phyloP scores from a whole-genome alignment of 1,139 yeast species.

The Geotrichum restrictum region DNA sequence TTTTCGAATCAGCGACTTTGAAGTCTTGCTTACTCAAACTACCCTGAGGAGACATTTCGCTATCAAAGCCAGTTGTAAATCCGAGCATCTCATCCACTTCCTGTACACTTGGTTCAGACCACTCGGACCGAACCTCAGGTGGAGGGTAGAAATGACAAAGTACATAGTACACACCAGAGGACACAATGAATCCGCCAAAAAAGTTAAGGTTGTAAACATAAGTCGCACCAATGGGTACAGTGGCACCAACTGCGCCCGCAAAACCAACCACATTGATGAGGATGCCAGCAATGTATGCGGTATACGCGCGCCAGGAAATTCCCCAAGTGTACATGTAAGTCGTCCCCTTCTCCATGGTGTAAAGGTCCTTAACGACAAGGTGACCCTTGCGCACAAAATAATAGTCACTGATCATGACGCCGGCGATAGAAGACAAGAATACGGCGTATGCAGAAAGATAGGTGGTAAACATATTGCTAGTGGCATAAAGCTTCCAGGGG shows the following conservation, averaged over 20 bases:
- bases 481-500: conserved; percentile 81
- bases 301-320: conserved; percentile 63
- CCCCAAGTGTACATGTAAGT: conserved; percentile 63
- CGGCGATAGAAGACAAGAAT: conserved; percentile 81
- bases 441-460: conserved; percentile 83
- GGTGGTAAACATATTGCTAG: conserved; percentile 74
- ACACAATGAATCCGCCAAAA: conserved; percentile 65
- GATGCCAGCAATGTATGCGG: conserved; percentile 43
- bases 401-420: conserved; percentile 75
- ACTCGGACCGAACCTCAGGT: conserved; percentile 53
- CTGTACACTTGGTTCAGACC: conserved; percentile 58
- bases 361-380: conserved; percentile 61
- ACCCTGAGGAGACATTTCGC: not conserved
- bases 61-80: conserved; percentile 4
- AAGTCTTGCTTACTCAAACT: not conserved
- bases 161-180: conserved; percentile 50
- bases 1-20: not conserved
- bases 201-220: conserved; percentile 68
- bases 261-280: conserved; percentile 84
- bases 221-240: conserved; percentile 77
- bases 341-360: conserved; percentile 46
- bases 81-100: conserved; percentile 42
- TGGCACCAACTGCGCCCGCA: conserved; percentile 70
- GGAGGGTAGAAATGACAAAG: conserved; percentile 57
- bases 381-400: conserved; percentile 67